Conservation (phyloP, 176 grass and related monocot species). For the Cenchrus americanus region DNA sequence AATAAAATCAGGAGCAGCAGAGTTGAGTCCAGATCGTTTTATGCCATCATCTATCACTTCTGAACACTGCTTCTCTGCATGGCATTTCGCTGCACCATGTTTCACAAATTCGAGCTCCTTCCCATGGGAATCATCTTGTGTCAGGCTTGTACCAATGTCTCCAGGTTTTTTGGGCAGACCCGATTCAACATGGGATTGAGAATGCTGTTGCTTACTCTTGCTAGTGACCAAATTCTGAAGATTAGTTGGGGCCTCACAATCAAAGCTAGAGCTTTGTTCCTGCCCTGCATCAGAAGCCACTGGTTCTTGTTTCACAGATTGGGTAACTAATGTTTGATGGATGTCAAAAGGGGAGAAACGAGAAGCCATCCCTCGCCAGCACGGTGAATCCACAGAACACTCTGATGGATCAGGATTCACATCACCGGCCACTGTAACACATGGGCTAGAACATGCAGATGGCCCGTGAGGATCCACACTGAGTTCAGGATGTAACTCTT, state of each 20-base stretch:
- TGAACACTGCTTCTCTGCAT: constrained; percentile 24
- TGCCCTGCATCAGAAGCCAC: constrained; percentile 8
- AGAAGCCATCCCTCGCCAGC: constrained; percentile 52
- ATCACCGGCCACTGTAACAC: constrained; percentile 34
- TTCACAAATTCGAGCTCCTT: constrained; percentile 33
- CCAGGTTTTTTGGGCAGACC: constrained; percentile 29
- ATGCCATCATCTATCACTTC: constrained; percentile 30
- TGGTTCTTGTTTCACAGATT: constrained; percentile 27
- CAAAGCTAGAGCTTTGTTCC: constrained; percentile 5
- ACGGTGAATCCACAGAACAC: constrained; percentile 67
- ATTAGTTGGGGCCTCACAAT: background rate
- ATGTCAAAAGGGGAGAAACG: constrained; percentile 40
- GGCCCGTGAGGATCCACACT: constrained; percentile 31
- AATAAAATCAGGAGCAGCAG: constrained; percentile 50
- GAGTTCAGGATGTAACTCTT: constrained; percentile 36
- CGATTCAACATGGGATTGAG: constrained; percentile 20
- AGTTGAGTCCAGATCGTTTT: constrained; percentile 47
- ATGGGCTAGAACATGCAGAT: constrained; percentile 24
- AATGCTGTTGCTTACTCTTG: constrained; percentile 31
- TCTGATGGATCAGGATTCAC: constrained; percentile 54
- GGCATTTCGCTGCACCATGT: constrained; percentile 1
- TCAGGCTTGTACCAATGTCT: constrained; percentile 20
- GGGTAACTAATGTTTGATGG: background rate
- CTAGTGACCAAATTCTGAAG: constrained; percentile 21
- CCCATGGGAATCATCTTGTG: constrained; percentile 20